Evolutionary conservation across 2,329 filamentous ascomycete species (phyloP), one percentile per base, ranked within the genome.

Genomic region (Alternaria triticimaculans): DNA sequence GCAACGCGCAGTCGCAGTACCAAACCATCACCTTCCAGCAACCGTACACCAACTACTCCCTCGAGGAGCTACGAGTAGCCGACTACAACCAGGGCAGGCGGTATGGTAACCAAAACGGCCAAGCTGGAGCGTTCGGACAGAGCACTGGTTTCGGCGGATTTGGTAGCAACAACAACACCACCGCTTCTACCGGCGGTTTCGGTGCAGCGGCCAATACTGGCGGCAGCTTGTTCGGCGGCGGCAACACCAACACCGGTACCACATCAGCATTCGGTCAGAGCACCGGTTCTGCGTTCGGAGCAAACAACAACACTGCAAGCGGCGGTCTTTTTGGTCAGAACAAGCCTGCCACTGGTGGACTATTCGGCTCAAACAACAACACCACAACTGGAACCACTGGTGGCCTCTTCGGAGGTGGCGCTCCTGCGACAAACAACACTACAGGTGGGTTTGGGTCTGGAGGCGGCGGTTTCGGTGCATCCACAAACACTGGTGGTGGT

Each of bases 11-110:
- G 59, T 82, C 91, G 74, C 86, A 90, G 5, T 96, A 91, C 79
- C 92, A 96, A 80, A 95, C 89, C 71, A 88, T 96, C 60, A 83
- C 90, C 21, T 94, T 95, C 78, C 90, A 92, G 81, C 89, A 90
- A 23, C 87, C 91, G 2, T 96, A 95, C 83, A 90, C 90, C 79
- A 96, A 96, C 78, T 98, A 91, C 84, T 97, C 95, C 10, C 88
- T 92, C n/a, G 96, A 91, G 67, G 84, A 86, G 69, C 64, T 86
- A 70, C 80, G 84, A 61, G 61, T 97, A 65, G 93, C 89, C 49
- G 96, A 99, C 80, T 99, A 99, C 78, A 88, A 90, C 63, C 92
- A 94, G 80, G 94, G 94, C 55, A 89, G 94, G 63, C 90, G 91
- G 58, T 93, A 88, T 77, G 96, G 94, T 33, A 97, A 95, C 80